phyloP scores from a whole-genome alignment of 2,329 filamentous ascomycete species.

The Aulographum hederae region DNA sequence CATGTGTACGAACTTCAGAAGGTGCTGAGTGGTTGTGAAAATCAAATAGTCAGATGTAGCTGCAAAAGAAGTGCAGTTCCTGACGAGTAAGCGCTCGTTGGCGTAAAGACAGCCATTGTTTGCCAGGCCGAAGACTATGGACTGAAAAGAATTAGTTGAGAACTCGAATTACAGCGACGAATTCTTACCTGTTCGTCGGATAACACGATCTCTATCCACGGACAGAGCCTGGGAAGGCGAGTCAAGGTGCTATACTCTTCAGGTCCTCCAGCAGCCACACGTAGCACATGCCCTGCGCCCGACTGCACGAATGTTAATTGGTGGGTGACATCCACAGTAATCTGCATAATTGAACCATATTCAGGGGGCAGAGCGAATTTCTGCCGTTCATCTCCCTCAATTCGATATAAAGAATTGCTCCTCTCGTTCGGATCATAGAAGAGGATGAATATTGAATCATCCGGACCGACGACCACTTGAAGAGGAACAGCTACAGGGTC shows the following conservation, averaged over 20 bases:
- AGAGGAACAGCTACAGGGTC: not conserved
- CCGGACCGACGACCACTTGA: not conserved
- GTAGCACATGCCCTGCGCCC: no score
- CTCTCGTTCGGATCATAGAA: no score
- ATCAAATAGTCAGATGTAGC: slow-evolving; percentile 69
- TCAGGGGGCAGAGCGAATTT: no score
- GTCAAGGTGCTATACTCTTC: no score
- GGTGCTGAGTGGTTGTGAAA: slow-evolving; percentile 80
- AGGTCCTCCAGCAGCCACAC: no score
- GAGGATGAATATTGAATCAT: not conserved
- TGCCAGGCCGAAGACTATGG: slow-evolving; percentile 46
- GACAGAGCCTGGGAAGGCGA: slow-evolving; percentile 12
- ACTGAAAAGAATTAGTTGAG: slow-evolving; percentile 12
- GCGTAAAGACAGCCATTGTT: slow-evolving; percentile 63
- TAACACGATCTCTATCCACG: slow-evolving; percentile 14
- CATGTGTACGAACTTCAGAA: slow-evolving; percentile 88
- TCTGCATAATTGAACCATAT: no score
- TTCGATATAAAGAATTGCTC: no score
- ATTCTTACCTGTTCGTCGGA: slow-evolving; percentile 22
- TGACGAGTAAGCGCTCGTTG: slow-evolving; percentile 53
- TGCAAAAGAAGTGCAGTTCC: slow-evolving; percentile 84
- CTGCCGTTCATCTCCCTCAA: no score
- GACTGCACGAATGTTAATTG: no score
- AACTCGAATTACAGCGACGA: no score
- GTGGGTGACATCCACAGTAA: no score